phyloP scores from a whole-genome alignment of 108 stramenopile genomes.

The Fragilaria crotonensis region DNA sequence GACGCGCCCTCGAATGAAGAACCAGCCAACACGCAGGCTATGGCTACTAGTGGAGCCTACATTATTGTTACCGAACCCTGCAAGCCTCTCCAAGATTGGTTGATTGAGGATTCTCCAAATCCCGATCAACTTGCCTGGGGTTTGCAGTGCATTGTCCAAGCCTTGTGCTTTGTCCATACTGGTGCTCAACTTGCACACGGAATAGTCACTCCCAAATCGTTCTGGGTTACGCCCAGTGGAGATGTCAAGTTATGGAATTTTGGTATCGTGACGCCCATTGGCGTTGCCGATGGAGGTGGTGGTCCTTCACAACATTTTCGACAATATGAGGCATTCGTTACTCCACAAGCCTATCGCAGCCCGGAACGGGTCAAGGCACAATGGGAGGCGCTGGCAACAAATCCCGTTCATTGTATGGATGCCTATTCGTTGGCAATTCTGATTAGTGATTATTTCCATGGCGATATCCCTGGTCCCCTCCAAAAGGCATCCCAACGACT shows the following conservation, averaged over 20 bases:
- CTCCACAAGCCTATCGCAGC: conserved; percentile 61
- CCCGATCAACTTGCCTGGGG: conserved; percentile 69
- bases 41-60: conserved; percentile 53
- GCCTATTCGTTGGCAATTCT: conserved; percentile 64
- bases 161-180: conserved; percentile 61
- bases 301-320: conserved; percentile 63
- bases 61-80: conserved; percentile 78
- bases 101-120: conserved; percentile 27
- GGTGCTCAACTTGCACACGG: conserved; percentile 79
- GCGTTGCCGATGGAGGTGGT: conserved; percentile 36
- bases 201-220: conserved; percentile 48
- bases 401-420: conserved; percentile 69
- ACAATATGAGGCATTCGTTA: conserved; percentile 44
- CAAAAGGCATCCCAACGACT: conserved; percentile 68
- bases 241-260: conserved; percentile 85
- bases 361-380: conserved; percentile 61
- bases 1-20: conserved; percentile 52
- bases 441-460: conserved; percentile 50
- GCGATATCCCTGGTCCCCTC: conserved; percentile 50
- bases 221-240: conserved; percentile 75
- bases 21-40: conserved; percentile 10
- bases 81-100: conserved; percentile 53
- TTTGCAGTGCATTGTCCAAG: conserved; percentile 63
- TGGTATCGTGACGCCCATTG: conserved; percentile 52
- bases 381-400: conserved; percentile 53